These are phyloP conservation scores for Hermanozyma aechmeae DNA, from an alignment of 805 yeast genomes.

Conservation along the genomic window DNA sequence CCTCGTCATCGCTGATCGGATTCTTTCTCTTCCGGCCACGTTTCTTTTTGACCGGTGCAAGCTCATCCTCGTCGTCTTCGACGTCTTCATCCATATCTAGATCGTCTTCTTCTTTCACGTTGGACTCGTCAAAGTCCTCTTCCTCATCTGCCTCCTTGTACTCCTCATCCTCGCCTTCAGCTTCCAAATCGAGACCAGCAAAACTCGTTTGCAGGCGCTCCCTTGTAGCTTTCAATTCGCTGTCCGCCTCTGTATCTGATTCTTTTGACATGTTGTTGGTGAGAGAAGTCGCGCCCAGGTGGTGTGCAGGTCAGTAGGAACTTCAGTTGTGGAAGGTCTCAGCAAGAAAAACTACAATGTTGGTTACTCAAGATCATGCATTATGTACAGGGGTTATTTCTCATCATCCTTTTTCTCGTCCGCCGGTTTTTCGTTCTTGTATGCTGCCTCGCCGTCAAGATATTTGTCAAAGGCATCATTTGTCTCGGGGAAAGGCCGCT, in stretches of 20 bases:
- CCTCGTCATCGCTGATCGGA: conserved; percentile 5
- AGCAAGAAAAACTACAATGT: too few relatives aligned
- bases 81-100: conserved; percentile 9
- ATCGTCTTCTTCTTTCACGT: conserved; percentile 5
- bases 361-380: too few relatives aligned
- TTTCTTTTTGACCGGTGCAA: not conserved
- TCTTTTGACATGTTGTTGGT: not conserved
- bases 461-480: conserved; percentile 88
- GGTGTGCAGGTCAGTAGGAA: too few relatives aligned
- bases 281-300: too few relatives aligned
- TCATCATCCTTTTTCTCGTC: conserved; percentile 19
- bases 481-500: conserved; percentile 83
- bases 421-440: conserved; percentile 22
- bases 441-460: conserved; percentile 38
- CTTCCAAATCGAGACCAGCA: conserved; percentile 12
- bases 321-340: too few relatives aligned
- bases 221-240: conserved; percentile 5
- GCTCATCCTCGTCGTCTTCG: conserved; percentile 5
- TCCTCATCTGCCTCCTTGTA: conserved; percentile 7
- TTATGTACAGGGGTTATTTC: too few relatives aligned
- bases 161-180: conserved; percentile 11
- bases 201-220: conserved; percentile 9
- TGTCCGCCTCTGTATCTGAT: conserved; percentile 2
- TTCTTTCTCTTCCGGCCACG: conserved; percentile 10
- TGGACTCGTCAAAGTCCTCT: conserved; percentile 7